Conservation (phyloP, 352 stramenopile species). For the Phytophthora europaea region DNA sequence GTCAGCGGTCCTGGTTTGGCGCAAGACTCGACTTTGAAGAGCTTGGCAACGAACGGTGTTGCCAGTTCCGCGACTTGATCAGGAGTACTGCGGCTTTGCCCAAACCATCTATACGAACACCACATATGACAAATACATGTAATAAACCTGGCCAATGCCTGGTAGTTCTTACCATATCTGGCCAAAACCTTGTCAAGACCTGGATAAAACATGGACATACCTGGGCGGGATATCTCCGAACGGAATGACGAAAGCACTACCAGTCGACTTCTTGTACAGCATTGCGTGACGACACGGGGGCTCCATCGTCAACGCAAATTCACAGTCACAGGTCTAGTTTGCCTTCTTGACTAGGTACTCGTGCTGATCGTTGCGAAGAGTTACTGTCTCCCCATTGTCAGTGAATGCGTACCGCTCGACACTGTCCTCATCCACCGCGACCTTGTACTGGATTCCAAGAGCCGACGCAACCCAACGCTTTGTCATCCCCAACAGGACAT, state of each 20-base stretch:
- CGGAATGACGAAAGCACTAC: conserved; percentile 8
- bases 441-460: conserved; percentile 7
- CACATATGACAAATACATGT: neutral
- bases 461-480: conserved; percentile 7
- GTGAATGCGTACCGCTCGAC: neutral
- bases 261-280: conserved; percentile 6
- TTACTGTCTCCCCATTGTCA: conserved; percentile 1
- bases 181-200: neutral
- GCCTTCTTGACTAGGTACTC: conserved; percentile 11
- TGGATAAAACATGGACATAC: conserved; percentile 2
- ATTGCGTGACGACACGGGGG: conserved; percentile 17
- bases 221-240: neutral
- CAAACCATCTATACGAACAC: conserved; percentile 9
- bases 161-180: too few species aligned
- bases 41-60: conserved; percentile 12
- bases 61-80: neutral
- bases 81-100: neutral
- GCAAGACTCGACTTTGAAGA: neutral
- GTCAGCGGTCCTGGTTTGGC: neutral
- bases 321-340: conserved; percentile 8
- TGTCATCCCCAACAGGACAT: conserved; percentile 9
- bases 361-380: neutral
- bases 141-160: too few species aligned
- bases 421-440: neutral
- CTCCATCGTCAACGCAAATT: conserved; percentile 17